These are phyloP conservation scores for Thalassiosira hispida DNA, from an alignment of 352 stramenopile genomes.

Conservation along the genomic window DNA sequence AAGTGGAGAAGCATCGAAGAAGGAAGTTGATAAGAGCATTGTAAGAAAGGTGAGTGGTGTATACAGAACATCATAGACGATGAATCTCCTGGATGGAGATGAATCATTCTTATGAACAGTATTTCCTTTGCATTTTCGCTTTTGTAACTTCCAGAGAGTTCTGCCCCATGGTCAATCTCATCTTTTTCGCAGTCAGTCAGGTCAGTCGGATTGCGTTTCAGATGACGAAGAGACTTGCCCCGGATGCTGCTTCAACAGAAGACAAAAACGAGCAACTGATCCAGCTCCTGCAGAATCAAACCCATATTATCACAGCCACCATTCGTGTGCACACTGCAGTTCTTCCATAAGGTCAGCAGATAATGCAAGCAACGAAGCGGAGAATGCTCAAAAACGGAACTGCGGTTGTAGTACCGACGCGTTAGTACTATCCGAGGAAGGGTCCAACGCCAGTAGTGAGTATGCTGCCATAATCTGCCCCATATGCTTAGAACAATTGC, in stretches of 20 bases:
- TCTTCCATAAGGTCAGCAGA: neutral
- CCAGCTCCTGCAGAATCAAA: too few relatives aligned
- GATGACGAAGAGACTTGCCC: slow-evolving; percentile 3
- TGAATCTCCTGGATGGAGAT: neutral
- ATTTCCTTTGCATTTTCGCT: neutral
- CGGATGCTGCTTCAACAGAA: slow-evolving; percentile 11
- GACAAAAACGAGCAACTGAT: slow-evolving; percentile 4
- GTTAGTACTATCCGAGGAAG: slow-evolving; percentile 24
- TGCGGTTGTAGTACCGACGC: neutral
- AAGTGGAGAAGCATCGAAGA: slow-evolving; percentile 9
- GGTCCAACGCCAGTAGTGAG: neutral
- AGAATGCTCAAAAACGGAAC: slow-evolving; percentile 6
- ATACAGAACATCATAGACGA: neutral
- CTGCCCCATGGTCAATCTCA: slow-evolving; percentile 36
- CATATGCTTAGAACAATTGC: slow-evolving; percentile 33
- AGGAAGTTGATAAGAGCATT: slow-evolving; percentile 25
- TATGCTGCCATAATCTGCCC: slow-evolving; percentile 19
- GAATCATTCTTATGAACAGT: neutral
- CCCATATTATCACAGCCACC: too few relatives aligned
- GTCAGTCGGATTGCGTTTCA: neutral
- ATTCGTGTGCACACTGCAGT: neutral
- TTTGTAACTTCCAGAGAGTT: slow-evolving; percentile 22
- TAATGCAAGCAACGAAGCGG: neutral
- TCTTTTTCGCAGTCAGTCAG: neutral
- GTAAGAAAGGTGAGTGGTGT: slow-evolving; percentile 15